These are phyloP conservation scores for Penicillium psychrosexuale DNA, from an alignment of 2,329 filamentous ascomycete genomes.

Conservation along the genomic window DNA sequence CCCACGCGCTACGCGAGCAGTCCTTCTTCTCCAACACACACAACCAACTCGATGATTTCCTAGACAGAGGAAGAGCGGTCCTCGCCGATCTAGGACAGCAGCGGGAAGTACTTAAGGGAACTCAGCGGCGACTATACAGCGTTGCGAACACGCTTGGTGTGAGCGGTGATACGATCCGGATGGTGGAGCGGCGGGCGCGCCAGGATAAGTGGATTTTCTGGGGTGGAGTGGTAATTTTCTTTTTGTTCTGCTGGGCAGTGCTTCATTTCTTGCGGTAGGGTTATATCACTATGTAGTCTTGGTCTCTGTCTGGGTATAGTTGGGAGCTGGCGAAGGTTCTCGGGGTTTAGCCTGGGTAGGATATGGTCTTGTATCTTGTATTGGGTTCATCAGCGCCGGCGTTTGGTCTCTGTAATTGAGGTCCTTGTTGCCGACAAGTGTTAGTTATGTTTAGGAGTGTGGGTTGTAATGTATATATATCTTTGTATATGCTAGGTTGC, in stretches of 20 bases:
- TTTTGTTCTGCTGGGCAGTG: constrained; percentile 87
- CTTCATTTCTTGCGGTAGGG: constrained; percentile 72
- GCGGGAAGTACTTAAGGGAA: constrained; percentile 90
- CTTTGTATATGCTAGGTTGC: neutral
- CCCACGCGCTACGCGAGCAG: constrained; percentile 83
- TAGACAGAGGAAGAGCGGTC: constrained; percentile 86
- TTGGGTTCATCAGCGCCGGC: constrained; percentile 31
- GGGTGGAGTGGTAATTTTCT: constrained; percentile 79
- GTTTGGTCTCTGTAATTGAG: constrained; percentile 20
- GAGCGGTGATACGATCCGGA: constrained; percentile 92
- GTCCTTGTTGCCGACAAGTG: neutral
- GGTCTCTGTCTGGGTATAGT: neutral
- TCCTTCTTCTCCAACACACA: constrained; percentile 81
- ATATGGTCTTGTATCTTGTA: constrained; percentile 12
- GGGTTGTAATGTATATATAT: constrained; percentile 7
- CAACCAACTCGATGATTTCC: constrained; percentile 84
- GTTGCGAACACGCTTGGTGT: constrained; percentile 92
- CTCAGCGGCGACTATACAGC: constrained; percentile 84
- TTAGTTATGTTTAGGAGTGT: neutral
- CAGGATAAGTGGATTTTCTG: constrained; percentile 99
- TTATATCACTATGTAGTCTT: neutral
- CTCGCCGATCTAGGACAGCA: constrained; percentile 85
- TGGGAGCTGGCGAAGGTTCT: neutral
- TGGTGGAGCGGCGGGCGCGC: constrained; percentile 85
- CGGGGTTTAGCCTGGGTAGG: neutral